A percentile compares a stretch with the other conserved stretches of the same genome.
phyloP scores from a whole-genome alignment of 352 stramenopile genomes.

The Phytophthora colocasiae region DNA sequence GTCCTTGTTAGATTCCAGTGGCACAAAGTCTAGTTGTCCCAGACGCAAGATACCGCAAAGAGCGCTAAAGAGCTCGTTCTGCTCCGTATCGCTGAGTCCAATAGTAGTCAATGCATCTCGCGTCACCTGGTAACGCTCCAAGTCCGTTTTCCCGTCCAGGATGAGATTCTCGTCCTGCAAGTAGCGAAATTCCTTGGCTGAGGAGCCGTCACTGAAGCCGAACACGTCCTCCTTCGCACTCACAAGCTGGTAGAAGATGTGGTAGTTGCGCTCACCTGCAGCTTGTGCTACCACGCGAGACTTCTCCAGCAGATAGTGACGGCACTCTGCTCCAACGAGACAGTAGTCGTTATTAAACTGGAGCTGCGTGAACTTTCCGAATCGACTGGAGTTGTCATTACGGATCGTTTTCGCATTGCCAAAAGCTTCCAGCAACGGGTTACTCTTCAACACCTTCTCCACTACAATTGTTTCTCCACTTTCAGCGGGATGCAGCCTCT shows the following conservation, averaged over 20 bases:
- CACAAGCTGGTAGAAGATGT: slow-evolving; percentile 98
- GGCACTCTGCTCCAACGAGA: slow-evolving; percentile 89
- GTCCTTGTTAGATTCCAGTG: slow-evolving; percentile 77
- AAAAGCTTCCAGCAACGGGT: slow-evolving; percentile 91
- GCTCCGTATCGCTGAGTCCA: slow-evolving; percentile 69
- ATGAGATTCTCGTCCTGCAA: slow-evolving; percentile 76
- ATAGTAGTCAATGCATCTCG: slow-evolving; percentile 82
- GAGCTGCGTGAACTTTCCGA: slow-evolving; percentile 96
- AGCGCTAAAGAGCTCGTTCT: slow-evolving; percentile 76
- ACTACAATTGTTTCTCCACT: slow-evolving; percentile 76
- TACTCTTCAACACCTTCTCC: slow-evolving; percentile 92
- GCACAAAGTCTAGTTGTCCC: slow-evolving; percentile 85
- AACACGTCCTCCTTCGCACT: slow-evolving; percentile 69
- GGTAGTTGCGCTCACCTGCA: slow-evolving; percentile 96
- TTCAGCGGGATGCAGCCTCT: slow-evolving; percentile 66
- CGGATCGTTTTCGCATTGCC: slow-evolving; percentile 93
- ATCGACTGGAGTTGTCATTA: slow-evolving; percentile 96
- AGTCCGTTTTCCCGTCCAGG: slow-evolving; percentile 73
- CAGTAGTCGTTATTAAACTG: slow-evolving; percentile 91
- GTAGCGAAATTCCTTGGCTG: slow-evolving; percentile 71
- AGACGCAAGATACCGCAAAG: slow-evolving; percentile 81
- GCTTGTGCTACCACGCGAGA: slow-evolving; percentile 93
- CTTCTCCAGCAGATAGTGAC: slow-evolving; percentile 98
- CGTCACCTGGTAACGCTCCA: slow-evolving; percentile 84
- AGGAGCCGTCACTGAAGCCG: slow-evolving; percentile 54